Base-by-base conservation (phyloP, 768 basidiomycete species). In the Rhodotorula paludigena region DNA sequence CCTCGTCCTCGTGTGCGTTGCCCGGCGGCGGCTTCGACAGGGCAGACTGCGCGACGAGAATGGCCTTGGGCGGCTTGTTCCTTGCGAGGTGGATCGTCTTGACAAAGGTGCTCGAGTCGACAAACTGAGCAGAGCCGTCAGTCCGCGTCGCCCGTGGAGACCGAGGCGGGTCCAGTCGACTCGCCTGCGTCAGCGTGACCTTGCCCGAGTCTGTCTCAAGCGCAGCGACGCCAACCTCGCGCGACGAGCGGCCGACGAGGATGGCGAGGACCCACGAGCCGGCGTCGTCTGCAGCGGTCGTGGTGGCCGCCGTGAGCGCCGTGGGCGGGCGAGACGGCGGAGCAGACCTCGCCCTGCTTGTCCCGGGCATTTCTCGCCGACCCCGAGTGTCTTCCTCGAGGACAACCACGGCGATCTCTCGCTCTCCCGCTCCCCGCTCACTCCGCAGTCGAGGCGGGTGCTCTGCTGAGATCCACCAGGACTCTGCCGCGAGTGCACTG, bases 51-150 rank as follows among this genome's bases (percentile, higher is more conserved):
- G 90, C 90, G 30, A 93, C 84, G 25, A 94, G 81, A 44, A 94
- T 81, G 32, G 87, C 80, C 18, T 78, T 81, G 0, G 92, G 92
- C 9, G 79, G 81, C 71, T 91, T 87, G 16, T 90, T 77, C 73
- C 89, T 86, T 85, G 91, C 85, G 69, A 91, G 89, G 74, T 91
- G 89, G 28, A 92, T 78, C 0, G 89, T 89, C 77, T 92, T 92
- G 66, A 90, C 86, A 70, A 91, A 93, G 21, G 91, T 92, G 63
- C 89, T 86, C 64, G 87, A 87, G 76, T 96, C 92, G 42, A 87
- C 85, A 38, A 91, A 82, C 89, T 93, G 71, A 11, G 18, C 15
- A 3, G 12, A 7, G 23, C 10, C 18, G 52, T n/a, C 16, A 7
- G 49, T 4, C 30, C n/a, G n/a, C n/a, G n/a, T n/a, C n/a, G n/a